phyloP scores from a whole-genome alignment of 192 early-diverging fungal species.

The Lobosporangium transversale region DNA sequence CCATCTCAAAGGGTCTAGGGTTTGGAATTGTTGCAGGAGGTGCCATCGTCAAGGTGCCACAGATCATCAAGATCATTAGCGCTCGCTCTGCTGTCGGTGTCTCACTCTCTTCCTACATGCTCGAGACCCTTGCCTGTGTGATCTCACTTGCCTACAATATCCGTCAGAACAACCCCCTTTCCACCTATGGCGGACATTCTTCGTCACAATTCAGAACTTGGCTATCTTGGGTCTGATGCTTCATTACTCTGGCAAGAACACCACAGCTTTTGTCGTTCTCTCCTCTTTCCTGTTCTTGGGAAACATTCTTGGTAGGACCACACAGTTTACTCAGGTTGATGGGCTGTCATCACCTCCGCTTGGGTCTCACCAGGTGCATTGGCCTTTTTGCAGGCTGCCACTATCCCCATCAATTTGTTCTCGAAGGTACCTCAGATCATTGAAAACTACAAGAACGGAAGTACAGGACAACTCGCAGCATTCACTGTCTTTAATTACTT shows the following conservation, averaged over 20 bases:
- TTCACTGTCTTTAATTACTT: conserved; percentile 92
- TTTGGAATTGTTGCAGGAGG: conserved; percentile 94
- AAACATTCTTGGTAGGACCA: conserved; percentile 22
- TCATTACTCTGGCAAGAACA: conserved; percentile 59
- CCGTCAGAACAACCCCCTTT: conserved; percentile 85
- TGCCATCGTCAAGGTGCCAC: conserved; percentile 95
- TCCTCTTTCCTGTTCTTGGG: conserved; percentile 50
- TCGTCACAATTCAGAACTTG: conserved; percentile 87
- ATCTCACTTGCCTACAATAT: conserved; percentile 90
- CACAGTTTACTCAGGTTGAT: conserved; percentile 28
- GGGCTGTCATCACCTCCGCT: conserved; percentile 59
- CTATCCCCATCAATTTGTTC: conserved; percentile 82
- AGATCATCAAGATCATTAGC: conserved; percentile 90
- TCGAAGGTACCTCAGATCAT: conserved; percentile 93
- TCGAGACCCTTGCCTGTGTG: conserved; percentile 85
- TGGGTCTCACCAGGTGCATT: conserved; percentile 67
- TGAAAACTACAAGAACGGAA: conserved; percentile 82
- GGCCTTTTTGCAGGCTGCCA: conserved; percentile 72
- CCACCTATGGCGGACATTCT: conserved; percentile 86
- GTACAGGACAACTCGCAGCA: conserved; percentile 91
- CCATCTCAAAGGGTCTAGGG: conserved; percentile 90
- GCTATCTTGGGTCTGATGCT: conserved; percentile 79
- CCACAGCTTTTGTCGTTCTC: conserved; percentile 56
- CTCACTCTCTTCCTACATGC: conserved; percentile 77
- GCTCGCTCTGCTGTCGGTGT: conserved; percentile 81